A percentile compares a stretch with the other conserved stretches of the same genome.
These are phyloP conservation scores for Zelopaecilomyces penicillatus DNA, from an alignment of 2,329 filamentous ascomycete genomes.

Conservation along the genomic window DNA sequence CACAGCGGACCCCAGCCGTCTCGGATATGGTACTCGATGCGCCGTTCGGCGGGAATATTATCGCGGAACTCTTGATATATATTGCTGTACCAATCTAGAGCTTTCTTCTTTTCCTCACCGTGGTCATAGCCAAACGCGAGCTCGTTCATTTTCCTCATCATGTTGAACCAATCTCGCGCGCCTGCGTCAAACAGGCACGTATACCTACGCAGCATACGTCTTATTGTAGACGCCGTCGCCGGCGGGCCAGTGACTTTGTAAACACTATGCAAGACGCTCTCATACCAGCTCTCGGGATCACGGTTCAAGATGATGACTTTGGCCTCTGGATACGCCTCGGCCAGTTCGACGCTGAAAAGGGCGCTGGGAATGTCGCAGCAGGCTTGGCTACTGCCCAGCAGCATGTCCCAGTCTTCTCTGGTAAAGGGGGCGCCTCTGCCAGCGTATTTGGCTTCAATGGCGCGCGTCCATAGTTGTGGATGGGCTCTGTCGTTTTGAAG, in stretches of 20 bases:
- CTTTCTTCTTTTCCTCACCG: constrained; percentile 26
- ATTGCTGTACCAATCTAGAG: constrained; percentile 27
- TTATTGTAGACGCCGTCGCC: background rate
- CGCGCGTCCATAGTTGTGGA: constrained; percentile 21
- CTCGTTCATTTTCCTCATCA: constrained; percentile 18
- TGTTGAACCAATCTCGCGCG: constrained; percentile 16
- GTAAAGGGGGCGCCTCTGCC: constrained; percentile 23
- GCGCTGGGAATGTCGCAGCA: constrained; percentile 49
- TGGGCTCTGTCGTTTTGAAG: constrained; percentile 17
- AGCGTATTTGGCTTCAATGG: constrained; percentile 24
- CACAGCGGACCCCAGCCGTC: constrained; percentile 35
- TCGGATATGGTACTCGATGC: constrained; percentile 30
- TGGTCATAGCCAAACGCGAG: constrained; percentile 22
- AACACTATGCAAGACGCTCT: constrained; percentile 19
- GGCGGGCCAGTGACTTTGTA: constrained; percentile 4
- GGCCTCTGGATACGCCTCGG: constrained; percentile 25
- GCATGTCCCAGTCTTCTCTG: constrained; percentile 37
- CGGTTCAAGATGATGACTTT: constrained; percentile 32
- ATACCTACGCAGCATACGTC: constrained; percentile 4
- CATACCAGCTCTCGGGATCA: constrained; percentile 30
- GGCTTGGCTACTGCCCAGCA: constrained; percentile 39
- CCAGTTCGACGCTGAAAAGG: constrained; percentile 36
- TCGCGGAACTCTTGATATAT: constrained; percentile 29
- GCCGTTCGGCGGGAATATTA: constrained; percentile 23
- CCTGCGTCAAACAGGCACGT: constrained; percentile 22